A percentile compares a stretch with the other conserved stretches of the same genome.
Evolutionary conservation across 441 rosid genomes (phyloP).

Genomic region (Gossypium davidsonii): DNA sequence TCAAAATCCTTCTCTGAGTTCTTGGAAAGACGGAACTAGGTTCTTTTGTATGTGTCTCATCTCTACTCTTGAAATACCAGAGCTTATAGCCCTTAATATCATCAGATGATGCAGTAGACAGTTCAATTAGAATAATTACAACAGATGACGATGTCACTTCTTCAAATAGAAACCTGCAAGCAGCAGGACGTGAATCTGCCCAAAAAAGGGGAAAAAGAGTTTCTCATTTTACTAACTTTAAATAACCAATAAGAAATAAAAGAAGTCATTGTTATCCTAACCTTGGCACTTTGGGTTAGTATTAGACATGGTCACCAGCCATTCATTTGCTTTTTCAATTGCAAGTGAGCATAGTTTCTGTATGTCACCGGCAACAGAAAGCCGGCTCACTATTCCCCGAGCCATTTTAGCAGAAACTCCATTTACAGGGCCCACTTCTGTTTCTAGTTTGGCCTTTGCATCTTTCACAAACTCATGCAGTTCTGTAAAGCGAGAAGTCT

Average conservation of each 20-base stretch:
- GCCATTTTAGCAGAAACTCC: conserved; percentile 72
- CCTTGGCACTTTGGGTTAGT: conserved; percentile 42
- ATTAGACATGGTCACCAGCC: conserved; percentile 41
- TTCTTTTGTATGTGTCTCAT: conserved; percentile 51
- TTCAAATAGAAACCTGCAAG: conserved; percentile 86
- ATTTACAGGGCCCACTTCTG: conserved; percentile 76
- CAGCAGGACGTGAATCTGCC: conserved; percentile 82
- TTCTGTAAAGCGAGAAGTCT: conserved; percentile 67
- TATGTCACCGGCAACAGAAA: conserved; percentile 68
- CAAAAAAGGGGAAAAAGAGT: conserved; percentile 19
- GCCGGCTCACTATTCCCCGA: conserved; percentile 89
- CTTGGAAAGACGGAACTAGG: conserved; percentile 55
- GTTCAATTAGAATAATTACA: conserved; percentile 61
- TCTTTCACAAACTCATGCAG: conserved; percentile 61
- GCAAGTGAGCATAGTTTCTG: conserved; percentile 78
- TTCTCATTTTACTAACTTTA: conserved; percentile 15
- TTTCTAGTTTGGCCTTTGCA: conserved; percentile 75
- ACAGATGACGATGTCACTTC: conserved; percentile 65
- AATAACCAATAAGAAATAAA: background rate
- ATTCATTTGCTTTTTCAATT: conserved; percentile 61
- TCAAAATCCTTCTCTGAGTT: conserved; percentile 68
- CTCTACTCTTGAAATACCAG: conserved; percentile 75
- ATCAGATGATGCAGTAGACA: conserved; percentile 34
- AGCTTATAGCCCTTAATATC: conserved; percentile 78
- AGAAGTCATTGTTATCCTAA: conserved; percentile 20